Conservation (phyloP, 148 eudicot species). For the Dianthus caryophyllus region DNA sequence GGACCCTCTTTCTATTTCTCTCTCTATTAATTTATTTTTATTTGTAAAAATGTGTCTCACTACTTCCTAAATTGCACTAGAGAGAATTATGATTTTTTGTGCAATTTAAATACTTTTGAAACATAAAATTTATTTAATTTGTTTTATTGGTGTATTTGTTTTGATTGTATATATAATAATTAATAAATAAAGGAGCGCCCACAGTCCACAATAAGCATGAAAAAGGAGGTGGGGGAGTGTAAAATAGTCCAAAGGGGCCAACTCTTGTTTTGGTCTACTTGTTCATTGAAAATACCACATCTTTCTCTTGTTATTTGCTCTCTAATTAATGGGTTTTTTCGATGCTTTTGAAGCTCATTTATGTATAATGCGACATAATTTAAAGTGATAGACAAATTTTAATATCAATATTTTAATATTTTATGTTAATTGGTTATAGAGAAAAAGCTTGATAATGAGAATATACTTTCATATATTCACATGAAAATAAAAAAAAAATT, state of each 20-base stretch:
- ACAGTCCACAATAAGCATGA: neutral
- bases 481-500: no score
- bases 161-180: no score
- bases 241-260: neutral
- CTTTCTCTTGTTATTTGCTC: neutral
- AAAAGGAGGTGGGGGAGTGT: neutral
- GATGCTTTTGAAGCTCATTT: neutral
- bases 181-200: neutral
- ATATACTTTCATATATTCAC: no score
- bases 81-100: constrained; percentile 17
- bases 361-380: no score
- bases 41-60: neutral
- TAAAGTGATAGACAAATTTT: no score
- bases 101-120: constrained; percentile 5
- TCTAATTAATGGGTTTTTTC: constrained; percentile 9
- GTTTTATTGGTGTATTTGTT: no score
- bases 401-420: no score
- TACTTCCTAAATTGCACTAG: constrained; percentile 9
- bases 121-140: neutral
- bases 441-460: no score
- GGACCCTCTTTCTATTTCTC: neutral
- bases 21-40: neutral
- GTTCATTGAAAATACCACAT: constrained; percentile 1
- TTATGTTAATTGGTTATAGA: no score
- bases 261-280: neutral